Percentiles rank a stretch among this genome's conserved stretches.
Conservation (phyloP, 2,329 filamentous ascomycete genomes). For the Nothophoma quercina region DNA sequence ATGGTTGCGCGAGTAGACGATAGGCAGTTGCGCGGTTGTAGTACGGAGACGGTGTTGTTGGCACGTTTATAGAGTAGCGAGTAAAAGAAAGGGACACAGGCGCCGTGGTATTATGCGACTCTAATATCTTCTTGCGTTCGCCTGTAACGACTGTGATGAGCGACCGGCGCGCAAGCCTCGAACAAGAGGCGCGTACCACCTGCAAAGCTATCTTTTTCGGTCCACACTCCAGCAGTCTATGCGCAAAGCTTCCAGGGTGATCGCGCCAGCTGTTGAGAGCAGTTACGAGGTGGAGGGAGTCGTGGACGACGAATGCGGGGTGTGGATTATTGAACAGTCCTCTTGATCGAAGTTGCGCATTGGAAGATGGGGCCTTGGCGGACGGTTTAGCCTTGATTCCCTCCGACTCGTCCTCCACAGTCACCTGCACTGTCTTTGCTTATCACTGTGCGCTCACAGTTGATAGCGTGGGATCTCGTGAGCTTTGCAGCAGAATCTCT, state of each 20-base stretch:
- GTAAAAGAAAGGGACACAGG: slow-evolving; percentile 17
- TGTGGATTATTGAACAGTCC: slow-evolving; percentile 12
- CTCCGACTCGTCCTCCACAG: too few relatives aligned
- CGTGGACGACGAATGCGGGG: slow-evolving; percentile 23
- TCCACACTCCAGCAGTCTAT: slow-evolving; percentile 35
- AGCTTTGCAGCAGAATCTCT: slow-evolving; percentile 9
- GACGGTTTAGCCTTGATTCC: too few relatives aligned
- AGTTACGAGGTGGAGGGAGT: slow-evolving; percentile 15
- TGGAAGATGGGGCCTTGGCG: too few relatives aligned
- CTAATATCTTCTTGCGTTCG: slow-evolving; percentile 35
- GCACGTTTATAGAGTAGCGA: slow-evolving; percentile 24
- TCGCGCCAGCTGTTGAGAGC: slow-evolving; percentile 27
- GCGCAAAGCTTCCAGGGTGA: slow-evolving; percentile 27
- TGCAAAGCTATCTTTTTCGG: slow-evolving; percentile 34
- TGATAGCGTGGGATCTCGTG: slow-evolving; percentile 19
- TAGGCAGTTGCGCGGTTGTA: slow-evolving; percentile 15
- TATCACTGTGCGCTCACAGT: slow-evolving; percentile 25
- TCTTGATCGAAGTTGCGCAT: slow-evolving; percentile 10
- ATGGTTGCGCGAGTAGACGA: slow-evolving; percentile 60
- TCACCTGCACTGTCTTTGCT: slow-evolving; percentile 26
- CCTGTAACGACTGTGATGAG: slow-evolving; percentile 29
- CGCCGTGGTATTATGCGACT: slow-evolving; percentile 33
- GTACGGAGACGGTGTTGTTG: slow-evolving; percentile 17
- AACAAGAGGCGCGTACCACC: slow-evolving; percentile 40
- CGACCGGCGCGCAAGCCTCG: slow-evolving; percentile 30